Base-by-base conservation (phyloP, 352 stramenopile species). In the Phytophthora citricola region DNA sequence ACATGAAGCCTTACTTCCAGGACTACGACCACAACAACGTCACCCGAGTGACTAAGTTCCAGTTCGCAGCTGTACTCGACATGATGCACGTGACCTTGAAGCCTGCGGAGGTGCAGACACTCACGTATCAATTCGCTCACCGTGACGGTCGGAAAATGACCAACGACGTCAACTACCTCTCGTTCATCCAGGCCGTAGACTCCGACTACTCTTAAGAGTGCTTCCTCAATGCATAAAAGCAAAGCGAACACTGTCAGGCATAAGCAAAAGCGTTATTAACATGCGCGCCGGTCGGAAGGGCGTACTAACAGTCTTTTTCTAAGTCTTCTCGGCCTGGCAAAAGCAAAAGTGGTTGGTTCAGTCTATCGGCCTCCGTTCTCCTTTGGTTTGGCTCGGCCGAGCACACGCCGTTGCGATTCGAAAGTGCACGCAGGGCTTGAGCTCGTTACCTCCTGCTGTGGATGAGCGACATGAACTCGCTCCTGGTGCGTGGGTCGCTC, bases 1-100 rank as follows among this genome's bases (percentile, higher is more conserved):
- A 94, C 71, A 90, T 95, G 81, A 95, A 95, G 74, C 84, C 87
- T 24, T 94, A 93, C 67, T 94, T 93, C 66, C 83, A 94, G 63
- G 85, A 95, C 69, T 94, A 94, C 66, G 85, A 94, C 71, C 83
- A 88, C 68, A 95, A 87, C 69, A 81, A 76, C 34, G 71, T 87
- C 53, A 83, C 72, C 2, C 81, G 75, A 32, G 85, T 95, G 58
- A 94, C 79, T 41, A 91, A 90, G 68, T 92, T 85, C 63, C 87
- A 95, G 68, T 94, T 92, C 34, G 86, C 84, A 7, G 85, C 85
- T 0, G 85, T 95, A 53, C 76, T 95, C 9, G 81, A 95, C 65
- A 90, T 93, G 76, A 95, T 95, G 87, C 76, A 90, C 39, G 34
- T 93, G 32, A 71, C 51, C 4, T 38, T 93, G 20, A 77, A 72